Conservation (phyloP, 176 grass and related monocot genomes). For the Oryza glumipatula region DNA sequence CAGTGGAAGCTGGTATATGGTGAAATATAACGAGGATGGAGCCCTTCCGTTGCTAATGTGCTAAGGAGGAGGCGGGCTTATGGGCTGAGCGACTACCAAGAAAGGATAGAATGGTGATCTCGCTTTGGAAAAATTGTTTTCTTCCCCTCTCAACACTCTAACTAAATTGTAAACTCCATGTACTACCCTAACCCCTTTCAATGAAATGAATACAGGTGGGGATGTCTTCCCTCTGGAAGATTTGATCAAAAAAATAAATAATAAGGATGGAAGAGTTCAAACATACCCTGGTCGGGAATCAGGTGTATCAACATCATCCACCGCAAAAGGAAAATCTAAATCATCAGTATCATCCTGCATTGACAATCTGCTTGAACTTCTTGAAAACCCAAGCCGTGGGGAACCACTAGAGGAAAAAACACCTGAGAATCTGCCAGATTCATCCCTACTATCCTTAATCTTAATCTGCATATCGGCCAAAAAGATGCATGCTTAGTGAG, state of each 20-base stretch:
- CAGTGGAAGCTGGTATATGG: not conserved
- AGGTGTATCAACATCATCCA: conserved; percentile 92
- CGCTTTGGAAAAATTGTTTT: too few relatives aligned
- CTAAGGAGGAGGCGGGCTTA: too few relatives aligned
- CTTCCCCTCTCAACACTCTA: too few relatives aligned
- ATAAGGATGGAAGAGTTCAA: conserved; percentile 14
- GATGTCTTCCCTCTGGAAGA: too few relatives aligned
- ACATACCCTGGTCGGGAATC: conserved; percentile 88
- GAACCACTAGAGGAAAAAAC: conserved; percentile 73
- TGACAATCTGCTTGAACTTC: conserved; percentile 90
- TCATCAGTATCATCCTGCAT: conserved; percentile 84
- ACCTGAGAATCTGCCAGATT: conserved; percentile 94
- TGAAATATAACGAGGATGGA: conserved; percentile 7
- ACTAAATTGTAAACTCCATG: too few relatives aligned
- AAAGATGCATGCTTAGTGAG: conserved; percentile 18
- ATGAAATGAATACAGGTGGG: too few relatives aligned
- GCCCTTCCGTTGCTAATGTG: too few relatives aligned
- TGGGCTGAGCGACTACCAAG: too few relatives aligned
- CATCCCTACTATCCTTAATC: conserved; percentile 83
- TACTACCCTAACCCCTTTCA: too few relatives aligned
- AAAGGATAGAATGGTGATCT: too few relatives aligned
- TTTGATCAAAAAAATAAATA: not conserved
- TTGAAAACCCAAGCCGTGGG: conserved; percentile 68
- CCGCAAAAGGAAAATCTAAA: conserved; percentile 88
- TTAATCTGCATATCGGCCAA: conserved; percentile 48